Evolutionary conservation across 768 basidiomycete species (phyloP).

Genomic region (Dictyophora rubrovolvata): DNA sequence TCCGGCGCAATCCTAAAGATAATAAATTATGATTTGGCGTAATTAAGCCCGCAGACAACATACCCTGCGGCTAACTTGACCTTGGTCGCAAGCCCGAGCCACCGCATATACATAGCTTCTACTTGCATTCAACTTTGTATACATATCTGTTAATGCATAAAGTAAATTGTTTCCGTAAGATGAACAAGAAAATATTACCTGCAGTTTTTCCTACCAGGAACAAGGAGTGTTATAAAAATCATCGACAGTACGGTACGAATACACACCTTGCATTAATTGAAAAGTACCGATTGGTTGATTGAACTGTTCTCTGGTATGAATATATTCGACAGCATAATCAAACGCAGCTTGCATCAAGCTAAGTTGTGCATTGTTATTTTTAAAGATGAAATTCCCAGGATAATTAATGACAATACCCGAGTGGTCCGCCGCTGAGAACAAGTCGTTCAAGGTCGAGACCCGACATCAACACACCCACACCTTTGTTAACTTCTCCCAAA

Average conservation of each 20-base stretch:
- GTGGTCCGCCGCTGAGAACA: constrained; percentile 84
- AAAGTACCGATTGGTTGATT: constrained; percentile 80
- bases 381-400: not conserved
- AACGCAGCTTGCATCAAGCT: constrained; percentile 93
- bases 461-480: constrained; percentile 86
- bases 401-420: constrained; percentile 43
- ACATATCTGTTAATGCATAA: constrained; percentile 65
- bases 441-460: constrained; percentile 88
- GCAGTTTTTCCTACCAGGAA: constrained; percentile 8
- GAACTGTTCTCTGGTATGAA: constrained; percentile 92
- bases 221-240: not conserved
- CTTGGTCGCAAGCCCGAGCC: constrained; percentile 76
- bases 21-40: not conserved
- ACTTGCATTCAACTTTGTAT: constrained; percentile 82
- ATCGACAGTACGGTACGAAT: constrained; percentile 12
- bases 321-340: constrained; percentile 77
- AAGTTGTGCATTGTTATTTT: constrained; percentile 3
- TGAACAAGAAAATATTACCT: constrained; percentile 6
- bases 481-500: constrained; percentile 68
- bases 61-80: constrained; percentile 68
- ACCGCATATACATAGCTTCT: constrained; percentile 91
- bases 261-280: constrained; percentile 88
- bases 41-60: constrained; percentile 18
- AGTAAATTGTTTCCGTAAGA: too few species aligned
- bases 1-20: constrained; percentile 79